A percentile compares a stretch with the other conserved stretches of the same genome.
phyloP scores from a whole-genome alignment of 805 yeast genomes.

The Metschnikowia baotianmanensis region DNA sequence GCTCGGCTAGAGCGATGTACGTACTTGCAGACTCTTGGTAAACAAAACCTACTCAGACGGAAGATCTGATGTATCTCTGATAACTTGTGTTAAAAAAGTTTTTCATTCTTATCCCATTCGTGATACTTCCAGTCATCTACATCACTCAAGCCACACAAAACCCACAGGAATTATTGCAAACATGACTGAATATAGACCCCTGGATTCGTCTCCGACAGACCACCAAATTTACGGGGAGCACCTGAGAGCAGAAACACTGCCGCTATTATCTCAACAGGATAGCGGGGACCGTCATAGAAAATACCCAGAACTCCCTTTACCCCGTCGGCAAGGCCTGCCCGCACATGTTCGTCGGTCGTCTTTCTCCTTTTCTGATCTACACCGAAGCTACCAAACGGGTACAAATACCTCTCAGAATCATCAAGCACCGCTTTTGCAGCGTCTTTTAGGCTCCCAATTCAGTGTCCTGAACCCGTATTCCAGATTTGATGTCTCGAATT shows the following conservation, averaged over 20 bases:
- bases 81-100: background rate
- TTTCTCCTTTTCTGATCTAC: constrained; percentile 17
- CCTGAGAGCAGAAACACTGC: constrained; percentile 9
- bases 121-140: background rate
- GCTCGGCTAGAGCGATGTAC: too few relatives aligned
- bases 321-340: constrained; percentile 4
- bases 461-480: constrained; percentile 33
- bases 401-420: background rate
- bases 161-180: background rate
- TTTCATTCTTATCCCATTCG: background rate
- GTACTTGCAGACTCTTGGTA: too few relatives aligned
- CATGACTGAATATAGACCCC: background rate
- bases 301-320: background rate
- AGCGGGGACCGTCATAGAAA: background rate
- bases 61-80: too few relatives aligned
- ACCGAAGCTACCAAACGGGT: constrained; percentile 7
- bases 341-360: constrained; percentile 15
- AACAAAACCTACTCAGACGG: too few relatives aligned
- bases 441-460: constrained; percentile 27
- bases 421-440: constrained; percentile 27
- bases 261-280: constrained; percentile 4
- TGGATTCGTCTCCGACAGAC: background rate
- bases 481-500: constrained; percentile 11
- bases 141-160: background rate
- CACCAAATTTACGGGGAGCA: background rate